A percentile compares a stretch with the other conserved stretches of the same genome.
Evolutionary conservation across 805 yeast genomes (phyloP).

Genomic region (Cyberlindnera petersonii): DNA sequence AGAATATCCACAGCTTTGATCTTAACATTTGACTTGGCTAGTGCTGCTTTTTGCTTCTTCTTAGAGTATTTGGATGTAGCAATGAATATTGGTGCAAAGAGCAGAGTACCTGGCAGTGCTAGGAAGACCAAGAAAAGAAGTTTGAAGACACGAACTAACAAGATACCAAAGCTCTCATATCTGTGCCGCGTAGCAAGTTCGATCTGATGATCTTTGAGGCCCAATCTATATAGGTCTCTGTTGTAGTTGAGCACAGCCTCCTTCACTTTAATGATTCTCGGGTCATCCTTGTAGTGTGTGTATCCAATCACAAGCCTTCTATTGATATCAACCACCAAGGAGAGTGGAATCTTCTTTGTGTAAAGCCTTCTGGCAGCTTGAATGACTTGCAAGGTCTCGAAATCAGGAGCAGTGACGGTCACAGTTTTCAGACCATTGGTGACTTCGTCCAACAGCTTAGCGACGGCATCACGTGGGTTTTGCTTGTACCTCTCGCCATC

Average conservation of each 20-base stretch:
- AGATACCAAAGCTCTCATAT: conserved; percentile 42
- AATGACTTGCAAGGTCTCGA: conserved; percentile 87
- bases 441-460: conserved; percentile 64
- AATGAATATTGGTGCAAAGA: conserved; percentile 83
- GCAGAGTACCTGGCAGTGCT: conserved; percentile 78
- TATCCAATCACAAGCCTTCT: conserved; percentile 83
- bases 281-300: conserved; percentile 68
- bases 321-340: conserved; percentile 82
- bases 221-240: conserved; percentile 55
- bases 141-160: conserved; percentile 50
- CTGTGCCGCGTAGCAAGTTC: conserved; percentile 47
- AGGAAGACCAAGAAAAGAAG: conserved; percentile 50
- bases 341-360: conserved; percentile 64
- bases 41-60: conserved; percentile 69
- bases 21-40: conserved; percentile 88
- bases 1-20: conserved; percentile 86
- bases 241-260: conserved; percentile 67
- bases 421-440: conserved; percentile 78
- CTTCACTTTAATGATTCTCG: conserved; percentile 59
- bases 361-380: conserved; percentile 92
- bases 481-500: conserved; percentile 63
- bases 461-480: conserved; percentile 71
- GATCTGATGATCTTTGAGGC: conserved; percentile 70
- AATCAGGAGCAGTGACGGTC: conserved; percentile 91
- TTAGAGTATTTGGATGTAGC: conserved; percentile 67